phyloP scores from a whole-genome alignment of 2,329 filamentous ascomycete species.

The Arachnopeziza araneosa region DNA sequence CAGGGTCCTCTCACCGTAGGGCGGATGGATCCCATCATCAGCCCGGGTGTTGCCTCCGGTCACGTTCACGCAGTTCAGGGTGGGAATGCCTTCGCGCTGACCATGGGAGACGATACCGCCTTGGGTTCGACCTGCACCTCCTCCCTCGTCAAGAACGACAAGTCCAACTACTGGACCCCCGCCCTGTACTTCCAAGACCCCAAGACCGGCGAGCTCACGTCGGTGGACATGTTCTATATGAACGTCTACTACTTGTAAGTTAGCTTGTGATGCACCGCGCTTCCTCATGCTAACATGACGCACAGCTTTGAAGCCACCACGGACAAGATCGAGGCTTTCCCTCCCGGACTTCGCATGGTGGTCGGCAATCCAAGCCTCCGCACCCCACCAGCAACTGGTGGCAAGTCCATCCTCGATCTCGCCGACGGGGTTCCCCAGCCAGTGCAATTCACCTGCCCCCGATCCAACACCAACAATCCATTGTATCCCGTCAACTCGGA shows the following conservation, averaged over 20 bases:
- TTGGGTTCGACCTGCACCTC: constrained; percentile 67
- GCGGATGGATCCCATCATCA: constrained; percentile 73
- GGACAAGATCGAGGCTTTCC: constrained; percentile 68
- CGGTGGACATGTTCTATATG: constrained; percentile 58
- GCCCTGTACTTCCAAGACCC: constrained; percentile 69
- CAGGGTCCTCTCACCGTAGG: constrained; percentile 54
- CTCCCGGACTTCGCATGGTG: constrained; percentile 72
- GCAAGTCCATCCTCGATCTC: constrained; percentile 46
- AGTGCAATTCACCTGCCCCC: constrained; percentile 57
- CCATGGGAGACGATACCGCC: constrained; percentile 55
- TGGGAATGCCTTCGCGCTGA: constrained; percentile 45
- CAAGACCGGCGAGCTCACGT: constrained; percentile 56
- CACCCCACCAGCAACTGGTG: constrained; percentile 50
- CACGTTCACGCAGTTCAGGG: constrained; percentile 76
- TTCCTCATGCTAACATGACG: constrained; percentile 24
- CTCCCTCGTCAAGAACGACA: constrained; percentile 73
- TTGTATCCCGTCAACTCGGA: constrained; percentile 51
- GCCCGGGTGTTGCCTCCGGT: constrained; percentile 50
- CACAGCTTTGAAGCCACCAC: constrained; percentile 54
- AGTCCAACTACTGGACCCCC: constrained; percentile 85
- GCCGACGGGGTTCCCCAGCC: constrained; percentile 46
- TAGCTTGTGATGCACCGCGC: not conserved
- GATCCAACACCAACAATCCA: constrained; percentile 41
- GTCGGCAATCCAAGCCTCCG: constrained; percentile 66
- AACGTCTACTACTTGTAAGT: constrained; percentile 69